Evolutionary conservation across 306 rosid species (phyloP), one percentile per base, ranked within the genome.

Genomic region (Arachis stenosperma): DNA sequence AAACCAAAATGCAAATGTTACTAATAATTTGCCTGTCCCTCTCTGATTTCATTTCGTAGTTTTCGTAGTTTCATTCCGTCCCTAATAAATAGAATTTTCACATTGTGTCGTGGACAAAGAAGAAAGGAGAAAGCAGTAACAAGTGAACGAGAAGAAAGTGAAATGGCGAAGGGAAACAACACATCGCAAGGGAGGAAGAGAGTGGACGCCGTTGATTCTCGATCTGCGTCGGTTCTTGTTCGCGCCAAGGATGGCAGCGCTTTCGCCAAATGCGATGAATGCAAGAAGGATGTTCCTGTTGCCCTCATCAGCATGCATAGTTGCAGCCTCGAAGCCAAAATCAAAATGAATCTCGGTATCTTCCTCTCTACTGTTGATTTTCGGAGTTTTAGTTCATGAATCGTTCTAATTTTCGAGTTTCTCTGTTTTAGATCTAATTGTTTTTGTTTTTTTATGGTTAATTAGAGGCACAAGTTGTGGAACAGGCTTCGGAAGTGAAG

Each of bases 231-330:
- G 15, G 82, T 84, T 37, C 92, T 88, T 4, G 84, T 91, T 52
- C 91, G 96, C 3, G 96, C 61, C 73, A 94, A 79, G 61, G 96
- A 90, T 47, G 96, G 96, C 81, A 94, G 97, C 3, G 99, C 96
- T 53, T 94, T 94, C 43, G 88, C 96, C n/a, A 80, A 85, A 68
- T 91, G 99, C 44, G 93, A 77, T 0, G 98, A 92, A 62, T 91
- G 99, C 44, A 81, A 81, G 43, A 94, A 86, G 70, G 81, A 84
- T 82, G 96, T 94, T 50, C 90, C 98, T 0, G 90, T 78, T 5
- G 99, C 95, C 0, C 88, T 92, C 59, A 94, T 94, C 51, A 79
- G 72, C 82, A 86, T 94, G 85, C 97, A 94, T 60, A 81, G 81
- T 62, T 94, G 99, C 63, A 90, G 96, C 75, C 90, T 88, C 0